These are phyloP conservation scores for Hyaloscypha variabilis DNA, from an alignment of 495 filamentous ascomycete genomes.

Conservation along the genomic window DNA sequence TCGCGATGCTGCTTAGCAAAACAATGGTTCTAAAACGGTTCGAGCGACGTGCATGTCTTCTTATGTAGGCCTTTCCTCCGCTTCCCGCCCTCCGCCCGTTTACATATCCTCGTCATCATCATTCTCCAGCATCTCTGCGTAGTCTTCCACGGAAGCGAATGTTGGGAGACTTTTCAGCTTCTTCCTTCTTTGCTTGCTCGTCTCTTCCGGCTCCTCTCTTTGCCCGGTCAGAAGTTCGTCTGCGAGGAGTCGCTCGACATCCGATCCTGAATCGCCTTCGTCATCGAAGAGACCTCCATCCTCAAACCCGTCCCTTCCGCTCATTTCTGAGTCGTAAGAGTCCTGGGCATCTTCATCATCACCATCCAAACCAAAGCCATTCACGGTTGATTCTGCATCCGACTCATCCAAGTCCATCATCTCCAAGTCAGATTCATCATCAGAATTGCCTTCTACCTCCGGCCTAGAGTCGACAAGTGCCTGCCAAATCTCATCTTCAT, in stretches of 20 bases:
- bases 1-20: background rate
- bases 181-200: constrained; percentile 67
- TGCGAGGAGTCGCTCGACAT: constrained; percentile 40
- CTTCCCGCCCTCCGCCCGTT: too few relatives aligned
- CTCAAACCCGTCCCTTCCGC: constrained; percentile 40
- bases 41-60: background rate
- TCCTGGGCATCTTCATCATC: constrained; percentile 46
- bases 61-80: background rate
- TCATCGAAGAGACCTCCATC: constrained; percentile 51
- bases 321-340: constrained; percentile 44
- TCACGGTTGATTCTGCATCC: constrained; percentile 46
- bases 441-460: constrained; percentile 69
- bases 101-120: constrained; percentile 55
- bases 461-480: constrained; percentile 81
- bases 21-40: background rate
- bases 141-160: constrained; percentile 92
- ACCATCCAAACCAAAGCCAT: constrained; percentile 54
- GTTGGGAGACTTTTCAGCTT: constrained; percentile 87
- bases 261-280: constrained; percentile 57
- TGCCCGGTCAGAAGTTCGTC: constrained; percentile 33
- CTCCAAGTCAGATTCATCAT: constrained; percentile 51
- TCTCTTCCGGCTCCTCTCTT: constrained; percentile 40
- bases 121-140: constrained; percentile 79
- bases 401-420: constrained; percentile 39
- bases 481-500: constrained; percentile 87